Conservation (phyloP, 1,284 basidiomycete genomes). For the Cronartium quercuum region DNA sequence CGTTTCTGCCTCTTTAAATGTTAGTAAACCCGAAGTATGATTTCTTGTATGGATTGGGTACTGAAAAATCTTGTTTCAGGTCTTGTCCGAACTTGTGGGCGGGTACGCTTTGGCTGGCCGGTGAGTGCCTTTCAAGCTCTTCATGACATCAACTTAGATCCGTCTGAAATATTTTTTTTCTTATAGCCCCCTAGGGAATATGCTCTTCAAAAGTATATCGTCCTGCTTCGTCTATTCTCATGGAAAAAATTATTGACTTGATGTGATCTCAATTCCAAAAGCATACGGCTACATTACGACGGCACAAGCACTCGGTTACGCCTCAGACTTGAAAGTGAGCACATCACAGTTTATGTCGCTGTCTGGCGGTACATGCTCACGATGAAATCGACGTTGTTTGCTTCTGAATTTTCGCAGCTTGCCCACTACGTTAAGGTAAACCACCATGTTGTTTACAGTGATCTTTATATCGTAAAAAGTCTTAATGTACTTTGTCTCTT, state of each 20-base stretch:
- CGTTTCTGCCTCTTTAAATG: constrained; percentile 18
- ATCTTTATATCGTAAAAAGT: neutral
- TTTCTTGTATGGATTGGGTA: neutral
- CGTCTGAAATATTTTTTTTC: neutral
- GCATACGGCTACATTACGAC: constrained; percentile 38
- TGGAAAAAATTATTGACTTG: neutral
- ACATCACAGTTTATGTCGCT: neutral
- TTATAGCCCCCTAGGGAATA: constrained; percentile 27
- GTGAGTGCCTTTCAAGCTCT: neutral
- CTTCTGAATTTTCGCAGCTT: constrained; percentile 1
- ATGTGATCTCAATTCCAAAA: neutral
- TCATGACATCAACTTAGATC: neutral
- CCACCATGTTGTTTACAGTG: neutral
- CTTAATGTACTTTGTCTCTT: neutral
- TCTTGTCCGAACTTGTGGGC: constrained; percentile 32
- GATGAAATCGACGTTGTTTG: neutral
- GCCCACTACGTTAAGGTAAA: constrained; percentile 39
- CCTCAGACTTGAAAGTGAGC: constrained; percentile 26
- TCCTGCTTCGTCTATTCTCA: neutral
- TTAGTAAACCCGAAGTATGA: neutral
- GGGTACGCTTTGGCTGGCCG: constrained; percentile 20
- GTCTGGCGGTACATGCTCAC: neutral
- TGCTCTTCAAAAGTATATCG: constrained; percentile 35
- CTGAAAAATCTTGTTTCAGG: neutral
- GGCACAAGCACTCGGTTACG: constrained; percentile 29